These are phyloP conservation scores for Scleroderma bovista DNA, from an alignment of 768 basidiomycete genomes.

Conservation along the genomic window DNA sequence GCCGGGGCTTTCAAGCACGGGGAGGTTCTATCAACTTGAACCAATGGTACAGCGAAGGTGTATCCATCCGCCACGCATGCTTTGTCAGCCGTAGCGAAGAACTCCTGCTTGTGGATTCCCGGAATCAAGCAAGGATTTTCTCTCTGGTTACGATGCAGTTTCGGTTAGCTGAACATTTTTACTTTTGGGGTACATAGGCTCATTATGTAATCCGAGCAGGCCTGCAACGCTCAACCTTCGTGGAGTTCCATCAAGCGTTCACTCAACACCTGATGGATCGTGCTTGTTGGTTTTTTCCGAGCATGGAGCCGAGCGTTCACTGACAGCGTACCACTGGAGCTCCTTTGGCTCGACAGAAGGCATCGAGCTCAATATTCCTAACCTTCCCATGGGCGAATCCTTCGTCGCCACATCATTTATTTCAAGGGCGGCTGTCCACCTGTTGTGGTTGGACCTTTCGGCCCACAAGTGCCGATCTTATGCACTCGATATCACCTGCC, in stretches of 20 bases:
- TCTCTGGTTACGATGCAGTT: slow-evolving; percentile 52
- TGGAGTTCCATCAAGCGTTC: slow-evolving; percentile 27
- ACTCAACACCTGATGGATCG: slow-evolving; percentile 51
- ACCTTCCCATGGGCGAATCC: slow-evolving; percentile 16
- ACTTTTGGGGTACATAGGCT: background rate
- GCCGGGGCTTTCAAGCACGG: too few relatives aligned
- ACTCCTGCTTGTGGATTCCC: slow-evolving; percentile 43
- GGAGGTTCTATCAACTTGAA: too few relatives aligned
- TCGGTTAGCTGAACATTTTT: slow-evolving; percentile 30
- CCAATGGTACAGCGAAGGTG: slow-evolving; percentile 8
- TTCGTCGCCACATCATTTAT: slow-evolving; percentile 42
- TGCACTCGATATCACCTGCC: slow-evolving; percentile 48
- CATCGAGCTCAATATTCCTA: slow-evolving; percentile 30
- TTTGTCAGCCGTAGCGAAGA: slow-evolving; percentile 52
- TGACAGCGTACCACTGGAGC: slow-evolving; percentile 48
- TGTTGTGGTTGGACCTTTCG: slow-evolving; percentile 36
- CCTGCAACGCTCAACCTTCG: slow-evolving; percentile 41
- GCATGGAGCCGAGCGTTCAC: slow-evolving; percentile 10
- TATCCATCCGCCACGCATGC: slow-evolving; percentile 32
- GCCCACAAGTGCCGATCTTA: slow-evolving; percentile 36
- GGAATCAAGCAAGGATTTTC: slow-evolving; percentile 41
- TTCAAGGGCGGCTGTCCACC: slow-evolving; percentile 35
- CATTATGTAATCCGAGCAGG: slow-evolving; percentile 23
- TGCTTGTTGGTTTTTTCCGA: slow-evolving; percentile 38
- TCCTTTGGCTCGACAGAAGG: slow-evolving; percentile 52